Conservation (phyloP, 129 eudicot genomes). For the Daucus carota region DH1_v3.0 NC_030387.2:2213501-2214000, state of each 20-base stretch:
- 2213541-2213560: too few relatives aligned
- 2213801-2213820: neutral
- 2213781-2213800: conserved; percentile 25
- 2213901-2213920: neutral
- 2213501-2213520: too few relatives aligned
- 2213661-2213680: conserved; percentile 25
- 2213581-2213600: too few relatives aligned
- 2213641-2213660: neutral
- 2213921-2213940: conserved; percentile 11
- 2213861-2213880: neutral
- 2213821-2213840: too few relatives aligned
- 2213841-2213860: neutral
- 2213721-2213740: conserved; percentile 42
- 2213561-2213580: too few relatives aligned
- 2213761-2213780: conserved; percentile 30
- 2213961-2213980: conserved; percentile 9
- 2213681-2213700: conserved; percentile 31
- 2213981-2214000: conserved; percentile 7
- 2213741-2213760: conserved; percentile 33
- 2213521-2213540: too few relatives aligned
- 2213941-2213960: neutral
- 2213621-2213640: neutral
- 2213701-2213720: conserved; percentile 20
- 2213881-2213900: conserved; percentile 5
- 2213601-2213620: neutral